These are phyloP conservation scores for Starmera quercuum DNA, from an alignment of 805 yeast genomes.

Conservation along the genomic window DNA sequence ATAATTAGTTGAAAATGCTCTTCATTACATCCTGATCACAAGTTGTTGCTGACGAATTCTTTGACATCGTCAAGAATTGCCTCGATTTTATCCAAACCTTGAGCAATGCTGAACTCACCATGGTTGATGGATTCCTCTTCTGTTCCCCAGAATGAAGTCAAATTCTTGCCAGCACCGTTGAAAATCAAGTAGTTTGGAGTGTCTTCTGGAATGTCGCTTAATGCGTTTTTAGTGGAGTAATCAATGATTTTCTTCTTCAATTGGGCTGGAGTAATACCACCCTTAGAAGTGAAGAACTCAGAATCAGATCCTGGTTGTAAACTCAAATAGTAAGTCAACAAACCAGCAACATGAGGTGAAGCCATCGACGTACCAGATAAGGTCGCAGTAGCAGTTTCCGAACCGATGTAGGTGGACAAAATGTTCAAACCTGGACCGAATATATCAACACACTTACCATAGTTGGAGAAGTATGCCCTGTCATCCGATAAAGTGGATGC, in stretches of 20 bases:
- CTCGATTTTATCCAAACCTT: conserved; percentile 12
- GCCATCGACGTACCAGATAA: conserved; percentile 98
- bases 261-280: conserved; percentile 59
- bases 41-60: conserved; percentile 1
- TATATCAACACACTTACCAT: conserved; percentile 91
- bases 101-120: not conserved
- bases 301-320: conserved; percentile 72
- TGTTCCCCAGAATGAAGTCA: conserved; percentile 24
- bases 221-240: conserved; percentile 53
- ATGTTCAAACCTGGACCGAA: conserved; percentile 95
- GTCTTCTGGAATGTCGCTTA: conserved; percentile 58
- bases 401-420: conserved; percentile 76
- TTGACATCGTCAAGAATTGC: conserved; percentile 1
- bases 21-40: no score
- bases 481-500: conserved; percentile 84
- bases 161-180: conserved; percentile 76
- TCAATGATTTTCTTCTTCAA: conserved; percentile 69
- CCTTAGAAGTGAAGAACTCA: conserved; percentile 47
- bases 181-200: conserved; percentile 73
- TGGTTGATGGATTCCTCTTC: not conserved
- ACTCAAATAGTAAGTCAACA: conserved; percentile 82
- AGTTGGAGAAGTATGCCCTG: conserved; percentile 94
- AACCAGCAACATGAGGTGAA: conserved; percentile 91
- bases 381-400: conserved; percentile 67
- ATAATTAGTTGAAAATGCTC: no score